phyloP scores from a whole-genome alignment of 805 yeast species.

The Sugiyamaella boreocaroliniensis region DNA sequence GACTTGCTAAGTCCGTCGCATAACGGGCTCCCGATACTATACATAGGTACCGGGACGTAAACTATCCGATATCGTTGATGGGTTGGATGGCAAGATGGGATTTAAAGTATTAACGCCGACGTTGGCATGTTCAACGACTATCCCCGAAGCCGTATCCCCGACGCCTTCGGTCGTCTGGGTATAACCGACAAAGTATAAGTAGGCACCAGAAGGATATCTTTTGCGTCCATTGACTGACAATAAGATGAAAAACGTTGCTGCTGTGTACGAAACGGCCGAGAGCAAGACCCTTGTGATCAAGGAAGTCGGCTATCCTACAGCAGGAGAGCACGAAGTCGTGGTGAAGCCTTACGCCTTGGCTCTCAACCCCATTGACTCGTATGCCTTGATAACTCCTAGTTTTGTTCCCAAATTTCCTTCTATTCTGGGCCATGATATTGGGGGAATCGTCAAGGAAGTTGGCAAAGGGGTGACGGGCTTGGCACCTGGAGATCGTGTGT shows the following conservation, averaged over 20 bases:
- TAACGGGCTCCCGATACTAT: too few species aligned
- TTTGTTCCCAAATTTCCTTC: neutral
- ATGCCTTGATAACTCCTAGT: neutral
- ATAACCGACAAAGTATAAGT: too few species aligned
- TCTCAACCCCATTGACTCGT: slow-evolving; percentile 2
- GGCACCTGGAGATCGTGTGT: slow-evolving; percentile 49
- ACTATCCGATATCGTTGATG: too few species aligned
- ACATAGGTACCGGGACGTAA: too few species aligned
- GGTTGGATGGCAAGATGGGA: too few species aligned
- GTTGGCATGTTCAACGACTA: too few species aligned
- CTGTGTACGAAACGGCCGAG: neutral
- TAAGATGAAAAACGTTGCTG: neutral
- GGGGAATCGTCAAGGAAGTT: slow-evolving; percentile 49
- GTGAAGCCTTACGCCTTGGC: slow-evolving; percentile 2
- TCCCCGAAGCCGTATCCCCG: too few species aligned
- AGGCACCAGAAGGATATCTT: too few species aligned
- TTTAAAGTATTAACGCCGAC: too few species aligned
- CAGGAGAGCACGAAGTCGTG: slow-evolving; percentile 2
- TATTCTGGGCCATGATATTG: slow-evolving; percentile 48
- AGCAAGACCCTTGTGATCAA: neutral
- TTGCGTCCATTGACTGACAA: too few species aligned
- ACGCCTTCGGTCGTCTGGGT: too few species aligned
- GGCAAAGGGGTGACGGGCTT: slow-evolving; percentile 38
- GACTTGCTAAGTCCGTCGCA: too few species aligned
- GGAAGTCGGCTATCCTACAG: neutral